A percentile compares a stretch with the other conserved stretches of the same genome.
Conservation (phyloP, 2,329 filamentous ascomycete genomes). For the Neofusicoccum umdonicola region DNA sequence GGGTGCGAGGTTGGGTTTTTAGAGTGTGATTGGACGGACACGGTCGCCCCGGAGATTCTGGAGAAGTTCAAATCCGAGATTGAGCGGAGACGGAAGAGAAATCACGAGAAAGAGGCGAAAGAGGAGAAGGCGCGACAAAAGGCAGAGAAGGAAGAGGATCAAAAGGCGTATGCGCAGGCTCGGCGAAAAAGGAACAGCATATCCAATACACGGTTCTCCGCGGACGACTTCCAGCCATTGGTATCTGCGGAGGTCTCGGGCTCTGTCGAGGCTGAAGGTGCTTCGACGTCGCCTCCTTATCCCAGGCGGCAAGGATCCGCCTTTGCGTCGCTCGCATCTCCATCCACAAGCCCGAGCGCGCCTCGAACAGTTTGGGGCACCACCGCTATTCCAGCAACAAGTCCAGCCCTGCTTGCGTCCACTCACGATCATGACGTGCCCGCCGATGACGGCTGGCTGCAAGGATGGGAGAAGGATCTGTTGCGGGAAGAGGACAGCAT, state of each 20-base stretch:
- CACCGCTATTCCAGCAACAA: constrained; percentile 58
- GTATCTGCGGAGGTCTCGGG: constrained; percentile 27
- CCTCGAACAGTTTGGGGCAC: constrained; percentile 93
- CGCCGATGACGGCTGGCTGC: constrained; percentile 79
- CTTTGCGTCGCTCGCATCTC: constrained; percentile 68
- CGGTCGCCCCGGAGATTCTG: constrained; percentile 73
- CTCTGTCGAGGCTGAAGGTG: constrained; percentile 31
- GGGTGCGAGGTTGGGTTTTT: constrained; percentile 90
- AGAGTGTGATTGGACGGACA: constrained; percentile 93
- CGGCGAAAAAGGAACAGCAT: constrained; percentile 57
- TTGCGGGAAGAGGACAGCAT: constrained; percentile 56
- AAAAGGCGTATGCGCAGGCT: constrained; percentile 63
- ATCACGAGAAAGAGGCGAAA: constrained; percentile 77
- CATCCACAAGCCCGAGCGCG: constrained; percentile 76
- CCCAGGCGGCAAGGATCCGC: constrained; percentile 53
- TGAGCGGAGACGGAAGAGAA: constrained; percentile 70
- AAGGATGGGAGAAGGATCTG: constrained; percentile 77
- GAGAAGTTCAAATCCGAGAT: constrained; percentile 74
- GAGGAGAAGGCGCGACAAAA: constrained; percentile 83
- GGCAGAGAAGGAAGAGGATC: constrained; percentile 76
- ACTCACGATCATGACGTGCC: constrained; percentile 39
- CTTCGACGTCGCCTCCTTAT: constrained; percentile 49
- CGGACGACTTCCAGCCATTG: constrained; percentile 45
- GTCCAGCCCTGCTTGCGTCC: constrained; percentile 52
- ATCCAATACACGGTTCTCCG: constrained; percentile 51